Conservation (phyloP, 2,329 filamentous ascomycete genomes). For the Pseudonectria foliicola region DNA sequence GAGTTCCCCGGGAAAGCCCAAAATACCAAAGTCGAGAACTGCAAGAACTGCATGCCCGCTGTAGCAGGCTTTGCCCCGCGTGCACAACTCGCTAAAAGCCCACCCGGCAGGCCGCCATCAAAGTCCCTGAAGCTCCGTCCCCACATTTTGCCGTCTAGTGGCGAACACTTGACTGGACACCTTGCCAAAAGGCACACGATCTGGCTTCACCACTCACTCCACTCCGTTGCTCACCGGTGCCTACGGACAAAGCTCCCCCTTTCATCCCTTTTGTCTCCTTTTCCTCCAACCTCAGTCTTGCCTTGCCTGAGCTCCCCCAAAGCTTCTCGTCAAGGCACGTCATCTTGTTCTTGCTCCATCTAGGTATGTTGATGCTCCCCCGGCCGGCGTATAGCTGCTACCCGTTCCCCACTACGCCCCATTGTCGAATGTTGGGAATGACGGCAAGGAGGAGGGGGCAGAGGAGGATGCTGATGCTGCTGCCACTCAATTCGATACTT, state of each 20-base stretch:
- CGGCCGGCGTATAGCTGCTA: neutral
- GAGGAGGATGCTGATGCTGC: too few relatives aligned
- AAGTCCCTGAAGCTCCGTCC: conserved; percentile 16
- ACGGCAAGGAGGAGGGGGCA: too few relatives aligned
- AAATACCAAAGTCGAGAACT: too few relatives aligned
- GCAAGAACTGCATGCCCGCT: too few relatives aligned
- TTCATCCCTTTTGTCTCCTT: conserved; percentile 5
- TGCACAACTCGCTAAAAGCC: conserved; percentile 9
- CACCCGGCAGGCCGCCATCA: conserved; percentile 7
- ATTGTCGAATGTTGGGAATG: too few relatives aligned
- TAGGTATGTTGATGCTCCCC: conserved; percentile 16
- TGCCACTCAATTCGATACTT: too few relatives aligned
- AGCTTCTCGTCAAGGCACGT: conserved; percentile 15
- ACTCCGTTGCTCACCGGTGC: conserved; percentile 7
- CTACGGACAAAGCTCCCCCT: conserved; percentile 12
- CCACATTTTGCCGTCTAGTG: conserved; percentile 19
- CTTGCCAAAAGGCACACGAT: conserved; percentile 28
- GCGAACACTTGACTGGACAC: conserved; percentile 28
- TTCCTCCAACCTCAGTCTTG: conserved; percentile 4
- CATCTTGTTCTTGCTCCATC: conserved; percentile 3
- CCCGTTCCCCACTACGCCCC: neutral
- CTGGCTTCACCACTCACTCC: conserved; percentile 15
- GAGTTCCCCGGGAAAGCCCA: too few relatives aligned
- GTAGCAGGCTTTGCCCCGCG: too few relatives aligned
- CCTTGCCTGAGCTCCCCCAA: conserved; percentile 14